Evolutionary conservation across 139 green algal species (phyloP), one percentile per base, ranked within the genome.

Genomic region (Coccomyxa sp.): DNA sequence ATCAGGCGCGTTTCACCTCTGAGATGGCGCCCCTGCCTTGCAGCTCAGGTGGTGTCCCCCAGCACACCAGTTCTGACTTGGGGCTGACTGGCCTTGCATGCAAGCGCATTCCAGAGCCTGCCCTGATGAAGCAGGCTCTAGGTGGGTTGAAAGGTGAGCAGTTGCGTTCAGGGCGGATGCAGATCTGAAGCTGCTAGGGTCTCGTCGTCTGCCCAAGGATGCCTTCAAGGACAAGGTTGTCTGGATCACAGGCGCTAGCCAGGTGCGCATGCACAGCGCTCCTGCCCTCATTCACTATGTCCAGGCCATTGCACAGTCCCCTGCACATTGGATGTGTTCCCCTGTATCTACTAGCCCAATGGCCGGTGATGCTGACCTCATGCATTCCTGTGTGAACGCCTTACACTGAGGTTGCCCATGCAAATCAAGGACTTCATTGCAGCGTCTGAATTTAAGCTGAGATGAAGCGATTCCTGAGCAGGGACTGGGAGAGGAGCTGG

Each of bases 191-290:
- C 79, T 92, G 70, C 78, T 89, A 31, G 75, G 81, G 41, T 86
- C 80, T 27, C 55, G 68, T 0, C 35, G 33, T 3, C 81, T 83
- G 14, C 87, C 82, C 1, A 14, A 36, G 6, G 31, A 75, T 5
- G 83, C 83, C 9, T 92, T 93, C 55, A 35, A 78, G 16, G 90
- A 86, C 40, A 94, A 95, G 78, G 90, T 96, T 5, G 80, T 97
- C 2, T 97, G 92, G 92, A 89, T 96, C 35, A 94, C 92, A 6
- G 92, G 92, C 31, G 91, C 91, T 12, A 90, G 81, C 76, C 88
- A 95, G 83, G 83, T 83, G 18, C 24, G 37, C n/a, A n/a, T n/a
- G n/a, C n/a, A n/a, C n/a, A n/a, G n/a, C 0, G 10, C 68, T 72
- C 34, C 68, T 72, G 68, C 31, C 24, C 68, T 39, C 31, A 10